phyloP scores from a whole-genome alignment of 1,284 basidiomycete species.

The Omphalotus olearius region DNA sequence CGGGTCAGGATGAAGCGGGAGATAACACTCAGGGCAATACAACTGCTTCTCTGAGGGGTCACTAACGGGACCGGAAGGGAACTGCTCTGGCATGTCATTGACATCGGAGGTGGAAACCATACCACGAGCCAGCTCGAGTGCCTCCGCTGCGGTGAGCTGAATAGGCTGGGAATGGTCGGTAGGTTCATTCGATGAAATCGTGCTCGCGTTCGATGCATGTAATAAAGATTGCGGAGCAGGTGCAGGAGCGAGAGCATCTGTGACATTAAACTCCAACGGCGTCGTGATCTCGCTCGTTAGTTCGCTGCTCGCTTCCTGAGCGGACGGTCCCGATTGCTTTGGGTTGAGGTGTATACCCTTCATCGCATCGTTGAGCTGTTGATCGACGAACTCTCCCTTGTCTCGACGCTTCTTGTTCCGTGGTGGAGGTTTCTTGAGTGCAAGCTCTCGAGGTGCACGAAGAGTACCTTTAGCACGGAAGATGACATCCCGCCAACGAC shows the following conservation, averaged over 20 bases:
- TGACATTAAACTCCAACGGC: constrained; percentile 9
- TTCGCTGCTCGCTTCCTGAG: background rate
- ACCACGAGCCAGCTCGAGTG: constrained; percentile 13
- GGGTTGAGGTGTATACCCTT: background rate
- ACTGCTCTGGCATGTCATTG: constrained; percentile 3
- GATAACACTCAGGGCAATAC: constrained; percentile 85
- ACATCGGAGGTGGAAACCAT: constrained; percentile 4
- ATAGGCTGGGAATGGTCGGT: constrained; percentile 4
- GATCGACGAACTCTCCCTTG: constrained; percentile 38
- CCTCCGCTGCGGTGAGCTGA: constrained; percentile 20
- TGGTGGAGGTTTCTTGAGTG: constrained; percentile 49
- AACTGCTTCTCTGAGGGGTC: constrained; percentile 33
- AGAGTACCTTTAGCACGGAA: constrained; percentile 68
- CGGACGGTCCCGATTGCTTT: background rate
- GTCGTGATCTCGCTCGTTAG: constrained; percentile 10
- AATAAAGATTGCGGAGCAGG: background rate
- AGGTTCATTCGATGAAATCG: background rate
- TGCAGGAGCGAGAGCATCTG: background rate
- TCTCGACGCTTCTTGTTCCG: constrained; percentile 54
- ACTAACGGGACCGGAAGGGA: constrained; percentile 21
- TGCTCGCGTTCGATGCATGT: background rate
- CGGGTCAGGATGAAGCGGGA: constrained; percentile 88
- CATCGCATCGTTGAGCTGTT: constrained; percentile 17
- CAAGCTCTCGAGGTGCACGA: constrained; percentile 40
- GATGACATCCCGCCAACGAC: constrained; percentile 82